Base-by-base conservation (phyloP, 2,329 filamentous ascomycete species). In the Atkinsonella texensis region DNA sequence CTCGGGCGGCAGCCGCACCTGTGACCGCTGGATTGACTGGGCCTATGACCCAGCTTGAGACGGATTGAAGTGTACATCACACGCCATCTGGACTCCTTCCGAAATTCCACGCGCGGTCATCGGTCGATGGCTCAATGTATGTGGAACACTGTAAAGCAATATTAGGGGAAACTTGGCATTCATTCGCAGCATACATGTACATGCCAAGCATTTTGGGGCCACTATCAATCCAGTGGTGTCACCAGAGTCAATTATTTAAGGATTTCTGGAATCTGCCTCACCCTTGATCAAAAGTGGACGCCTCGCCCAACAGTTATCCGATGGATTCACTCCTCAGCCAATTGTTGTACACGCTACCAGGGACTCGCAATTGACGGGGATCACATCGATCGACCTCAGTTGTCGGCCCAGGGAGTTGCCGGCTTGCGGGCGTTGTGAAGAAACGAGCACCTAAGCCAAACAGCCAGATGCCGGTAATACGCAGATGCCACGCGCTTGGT, bases 111-210 rank as follows among this genome's bases (percentile, higher is more conserved):
- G 28, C 28, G 28, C 28, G 4, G 28, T 28, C 28, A 28, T 5
- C 28, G 7, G 28, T 28, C 35, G 11, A 12, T 15, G 35, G 35
- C 35, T 38, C 35, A 38, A 15, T 15, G 10, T 38, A 38, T 15
- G 35, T 38, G 15, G 11, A 38, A 38, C 11, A 38, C 35, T 38
- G 35, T 38, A 1, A 38, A 38, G 35, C 35, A 7, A 18, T 23
- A 49, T 17, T 28, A 20, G 47, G 32, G 47, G 18, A 49, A n/a
- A 20, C 47, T 59, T 59, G 58, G 58, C 58, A 55, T 57, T 53
- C 39, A 51, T 51, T 47, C 54, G 54, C 54, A 56, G 58, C 20
- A 23, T 4, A 23, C 20, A 4, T 54, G 48, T 33, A 50, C n/a
- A 42, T 20, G 40, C 40, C 40, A 42, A 42, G 40, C 40, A 4